phyloP scores from a whole-genome alignment of 345 rosid genomes.

The Eucalyptus grandis region DNA sequence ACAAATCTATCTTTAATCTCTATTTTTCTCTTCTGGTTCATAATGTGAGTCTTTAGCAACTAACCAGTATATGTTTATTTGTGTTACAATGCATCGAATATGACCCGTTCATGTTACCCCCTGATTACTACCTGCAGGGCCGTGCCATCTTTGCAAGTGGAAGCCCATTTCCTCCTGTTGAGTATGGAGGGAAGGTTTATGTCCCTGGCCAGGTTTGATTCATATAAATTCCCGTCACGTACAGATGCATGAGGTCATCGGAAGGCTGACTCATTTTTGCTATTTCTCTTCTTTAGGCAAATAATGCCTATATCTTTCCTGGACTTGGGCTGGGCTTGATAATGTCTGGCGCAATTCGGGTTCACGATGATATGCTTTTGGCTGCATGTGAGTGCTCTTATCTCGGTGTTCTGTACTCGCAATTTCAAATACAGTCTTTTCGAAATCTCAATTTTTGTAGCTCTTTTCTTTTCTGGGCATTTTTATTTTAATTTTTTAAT shows the following conservation, averaged over 20 bases:
- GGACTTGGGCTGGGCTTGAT: constrained; percentile 91
- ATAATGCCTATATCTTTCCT: constrained; percentile 96
- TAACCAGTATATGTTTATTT: background rate
- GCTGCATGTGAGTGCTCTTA: constrained; percentile 54
- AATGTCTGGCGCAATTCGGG: constrained; percentile 93
- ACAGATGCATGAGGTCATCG: background rate
- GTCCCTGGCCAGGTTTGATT: constrained; percentile 74
- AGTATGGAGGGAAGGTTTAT: constrained; percentile 43
- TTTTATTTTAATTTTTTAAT: background rate
- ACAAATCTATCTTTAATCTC: background rate
- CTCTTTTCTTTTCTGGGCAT: background rate
- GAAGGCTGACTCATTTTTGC: background rate
- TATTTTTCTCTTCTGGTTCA: background rate
- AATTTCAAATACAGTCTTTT: background rate
- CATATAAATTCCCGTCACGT: background rate
- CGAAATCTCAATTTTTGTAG: background rate
- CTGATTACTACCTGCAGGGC: constrained; percentile 39
- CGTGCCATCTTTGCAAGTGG: constrained; percentile 92
- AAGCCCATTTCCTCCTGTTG: constrained; percentile 82
- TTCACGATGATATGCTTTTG: constrained; percentile 91
- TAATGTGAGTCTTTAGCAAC: background rate
- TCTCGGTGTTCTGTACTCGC: background rate
- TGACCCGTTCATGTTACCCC: background rate
- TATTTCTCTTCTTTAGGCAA: constrained; percentile 30
- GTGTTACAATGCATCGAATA: background rate